Evolutionary conservation across 192 early-diverging fungal species (phyloP).

Genomic region (Entophlyctis luteolus): DNA sequence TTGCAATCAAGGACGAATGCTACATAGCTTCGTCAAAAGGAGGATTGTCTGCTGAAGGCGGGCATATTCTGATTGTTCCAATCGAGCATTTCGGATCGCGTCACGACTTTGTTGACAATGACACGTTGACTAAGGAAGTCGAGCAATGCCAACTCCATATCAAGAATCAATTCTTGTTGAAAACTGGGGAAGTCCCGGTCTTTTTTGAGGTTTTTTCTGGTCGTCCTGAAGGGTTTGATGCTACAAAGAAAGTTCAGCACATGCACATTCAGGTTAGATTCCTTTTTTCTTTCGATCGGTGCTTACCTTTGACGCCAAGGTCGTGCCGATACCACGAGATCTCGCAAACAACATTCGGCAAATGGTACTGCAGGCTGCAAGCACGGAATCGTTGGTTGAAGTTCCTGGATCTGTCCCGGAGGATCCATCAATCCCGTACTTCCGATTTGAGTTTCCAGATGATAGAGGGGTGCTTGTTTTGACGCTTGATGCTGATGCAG

Average conservation of each 20-base stretch:
- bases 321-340: slow-evolving; percentile 53
- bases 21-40: slow-evolving; percentile 90
- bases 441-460: slow-evolving; percentile 32
- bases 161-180: not conserved
- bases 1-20: slow-evolving; percentile 72
- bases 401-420: slow-evolving; percentile 27
- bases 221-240: not conserved
- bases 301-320: slow-evolving; percentile 10
- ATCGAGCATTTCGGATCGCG: slow-evolving; percentile 49
- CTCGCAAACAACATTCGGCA: slow-evolving; percentile 36
- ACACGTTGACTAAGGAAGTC: slow-evolving; percentile 32
- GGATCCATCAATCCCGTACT: slow-evolving; percentile 19
- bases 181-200: slow-evolving; percentile 58
- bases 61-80: slow-evolving; percentile 77
- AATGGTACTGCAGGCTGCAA: slow-evolving; percentile 43
- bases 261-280: slow-evolving; percentile 63
- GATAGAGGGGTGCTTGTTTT: not conserved
- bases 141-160: slow-evolving; percentile 18
- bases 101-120: slow-evolving; percentile 22
- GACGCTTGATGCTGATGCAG: not conserved
- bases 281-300: not conserved
- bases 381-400: slow-evolving; percentile 35
- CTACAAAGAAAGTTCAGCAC: slow-evolving; percentile 36
- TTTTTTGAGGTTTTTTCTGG: slow-evolving; percentile 70
- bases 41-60: slow-evolving; percentile 71